phyloP scores from a whole-genome alignment of 2,329 filamentous ascomycete species.

The Ophiostoma montium region DNA sequence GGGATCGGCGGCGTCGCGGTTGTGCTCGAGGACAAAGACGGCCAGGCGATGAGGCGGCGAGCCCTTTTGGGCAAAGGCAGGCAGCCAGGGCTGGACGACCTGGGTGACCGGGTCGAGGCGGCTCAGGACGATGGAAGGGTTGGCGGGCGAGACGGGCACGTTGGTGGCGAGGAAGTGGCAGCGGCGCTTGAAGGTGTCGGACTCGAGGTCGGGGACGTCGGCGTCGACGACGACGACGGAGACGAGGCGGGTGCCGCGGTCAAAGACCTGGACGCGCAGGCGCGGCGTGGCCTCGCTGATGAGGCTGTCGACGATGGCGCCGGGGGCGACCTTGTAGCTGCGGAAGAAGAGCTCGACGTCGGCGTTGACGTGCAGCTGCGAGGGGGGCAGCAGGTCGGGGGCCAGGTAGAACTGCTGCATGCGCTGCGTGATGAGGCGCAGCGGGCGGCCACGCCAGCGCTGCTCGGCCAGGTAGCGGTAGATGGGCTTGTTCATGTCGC shows the following conservation, averaged over 20 bases:
- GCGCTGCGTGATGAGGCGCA: slow-evolving; percentile 68
- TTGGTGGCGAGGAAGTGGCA: slow-evolving; percentile 77
- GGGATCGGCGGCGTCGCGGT: slow-evolving; percentile 25
- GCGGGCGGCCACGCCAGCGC: slow-evolving; percentile 78
- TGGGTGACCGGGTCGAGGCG: slow-evolving; percentile 45
- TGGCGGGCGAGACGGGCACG: slow-evolving; percentile 37
- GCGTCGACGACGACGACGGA: slow-evolving; percentile 77
- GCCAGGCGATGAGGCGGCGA: slow-evolving; percentile 80
- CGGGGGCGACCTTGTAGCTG: slow-evolving; percentile 54
- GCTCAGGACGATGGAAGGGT: slow-evolving; percentile 49
- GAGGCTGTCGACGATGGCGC: slow-evolving; percentile 61
- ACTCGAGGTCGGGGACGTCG: slow-evolving; percentile 70
- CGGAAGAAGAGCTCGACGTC: slow-evolving; percentile 76
- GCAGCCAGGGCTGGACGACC: slow-evolving; percentile 66
- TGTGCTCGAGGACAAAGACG: slow-evolving; percentile 73
- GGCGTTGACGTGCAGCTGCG: slow-evolving; percentile 56
- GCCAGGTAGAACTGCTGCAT: slow-evolving; percentile 76
- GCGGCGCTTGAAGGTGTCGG: slow-evolving; percentile 62
- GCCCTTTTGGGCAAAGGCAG: slow-evolving; percentile 79
- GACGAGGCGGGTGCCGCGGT: slow-evolving; percentile 66
- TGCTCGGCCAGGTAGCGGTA: slow-evolving; percentile 79
- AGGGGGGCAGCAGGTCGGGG: slow-evolving; percentile 63
- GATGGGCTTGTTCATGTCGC: slow-evolving; percentile 91
- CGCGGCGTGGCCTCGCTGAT: slow-evolving; percentile 61
- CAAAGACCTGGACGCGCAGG: slow-evolving; percentile 74